Evolutionary conservation across 345 rosid species (phyloP).

Genomic region (Arabis hirsuta): DNA sequence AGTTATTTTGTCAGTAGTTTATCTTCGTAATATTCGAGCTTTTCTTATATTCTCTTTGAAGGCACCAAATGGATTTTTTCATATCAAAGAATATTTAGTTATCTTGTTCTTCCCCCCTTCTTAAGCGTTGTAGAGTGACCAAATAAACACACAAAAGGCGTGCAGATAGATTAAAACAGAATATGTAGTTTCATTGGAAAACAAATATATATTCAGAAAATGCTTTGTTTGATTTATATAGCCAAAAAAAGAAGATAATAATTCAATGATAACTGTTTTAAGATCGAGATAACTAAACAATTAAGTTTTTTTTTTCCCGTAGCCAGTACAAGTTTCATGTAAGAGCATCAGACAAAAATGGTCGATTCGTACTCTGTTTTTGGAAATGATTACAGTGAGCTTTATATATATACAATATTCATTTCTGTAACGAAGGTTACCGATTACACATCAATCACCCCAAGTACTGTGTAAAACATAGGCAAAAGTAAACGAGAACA

Average conservation of each 20-base stretch:
- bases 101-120: slow-evolving; percentile 29
- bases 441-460: slow-evolving; percentile 27
- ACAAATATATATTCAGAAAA: not conserved
- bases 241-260: not conserved
- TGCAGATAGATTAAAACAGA: not conserved
- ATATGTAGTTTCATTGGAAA: not conserved
- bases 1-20: slow-evolving; percentile 19
- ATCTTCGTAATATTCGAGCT: too few species aligned
- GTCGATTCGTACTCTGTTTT: not conserved
- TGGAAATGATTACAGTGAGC: not conserved
- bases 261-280: not conserved
- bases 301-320: not conserved
- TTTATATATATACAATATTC: not conserved
- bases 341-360: slow-evolving; percentile 7
- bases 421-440: not conserved
- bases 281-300: not conserved
- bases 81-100: slow-evolving; percentile 41
- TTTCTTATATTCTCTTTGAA: slow-evolving; percentile 40
- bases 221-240: not conserved
- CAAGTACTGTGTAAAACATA: slow-evolving; percentile 18
- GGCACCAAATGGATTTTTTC: slow-evolving; percentile 27
- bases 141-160: not conserved
- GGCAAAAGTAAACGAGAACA: slow-evolving; percentile 21
- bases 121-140: not conserved
- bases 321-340: slow-evolving; percentile 2